Evolutionary conservation across 192 early-diverging fungal genomes (phyloP), one percentile per base, ranked within the genome.

Genomic region (Diversispora eburnea): DNA sequence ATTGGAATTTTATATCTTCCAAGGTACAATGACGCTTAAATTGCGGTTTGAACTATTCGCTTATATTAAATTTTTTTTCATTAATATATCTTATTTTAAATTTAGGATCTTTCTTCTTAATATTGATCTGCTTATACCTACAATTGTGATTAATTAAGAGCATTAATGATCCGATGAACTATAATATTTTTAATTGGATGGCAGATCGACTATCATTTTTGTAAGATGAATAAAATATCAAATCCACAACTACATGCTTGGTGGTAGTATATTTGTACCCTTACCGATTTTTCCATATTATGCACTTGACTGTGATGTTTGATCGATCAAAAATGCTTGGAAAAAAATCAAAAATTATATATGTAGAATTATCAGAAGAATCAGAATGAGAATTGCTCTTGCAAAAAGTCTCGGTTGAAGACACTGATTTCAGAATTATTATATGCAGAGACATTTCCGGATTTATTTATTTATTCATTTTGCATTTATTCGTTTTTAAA

Each of bases 171-270:
- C 9, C 58, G 25, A 60, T 22, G 58, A 60, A 33, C 58, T 60
- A 60, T 60, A 60, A 60, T 60, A 60, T 60, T 60, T 60, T 60
- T 60, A 60, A 60, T 60, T 60, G 58, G 58, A 60, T 60, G 58
- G 58, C 0, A 60, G 39, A 60, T 60, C 10, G 58, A 60, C 33
- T 60, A 60, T 60, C 58, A 60, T 60, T 60, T 60, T 39, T 60
- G 58, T 60, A 39, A 9, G 25, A 41, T 60, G 58, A 39, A 41
- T 60, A 60, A 60, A 39, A 60, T 39, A 33, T 60, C 12, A 25
- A 60, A 60, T 60, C 58, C 33, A 60, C 58, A 60, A 60, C 8
- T 33, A 60, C 58, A 60, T 33, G 22, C 58, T 60, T 60, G 19
- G 58, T 39, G 22, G 22, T 22, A 60, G 8, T 10, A 8, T 60